Evolutionary conservation across 768 basidiomycete species (phyloP), one percentile per base, ranked within the genome.

Genomic region (Lactarius hatsudake): DNA sequence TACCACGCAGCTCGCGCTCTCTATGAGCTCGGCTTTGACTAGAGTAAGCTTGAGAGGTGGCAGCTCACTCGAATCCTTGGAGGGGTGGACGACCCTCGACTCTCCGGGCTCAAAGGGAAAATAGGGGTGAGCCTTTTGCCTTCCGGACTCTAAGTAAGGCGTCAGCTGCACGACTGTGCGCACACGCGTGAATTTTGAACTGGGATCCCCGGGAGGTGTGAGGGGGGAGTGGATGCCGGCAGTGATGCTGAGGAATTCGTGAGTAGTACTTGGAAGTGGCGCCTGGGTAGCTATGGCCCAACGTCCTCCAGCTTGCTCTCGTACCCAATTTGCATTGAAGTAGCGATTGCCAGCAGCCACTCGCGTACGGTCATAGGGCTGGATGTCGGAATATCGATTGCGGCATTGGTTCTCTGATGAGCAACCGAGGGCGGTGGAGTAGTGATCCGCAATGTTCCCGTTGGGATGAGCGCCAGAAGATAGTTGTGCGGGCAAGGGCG

Each of bases 271-370:
- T 5, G 82, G 84, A 40, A 93, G 77, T 0, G 94, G 92, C 0
- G 93, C 94, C 74, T 95, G 93, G 0, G 91, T 83, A 3, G 92
- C 91, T 65, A 95, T 90, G 90, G 92, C 93, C 85, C 85, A 87
- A 72, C 87, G 90, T 38, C 82, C 82, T 8, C 93, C 90, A 59
- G 79, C 83, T 32, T 81, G 77, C 73, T 95, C 94, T 55, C 83
- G 79, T n/a, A 94, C 87, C 89, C 93, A 94, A 72, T 84, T 92
- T 17, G 89, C 94, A 72, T 96, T 94, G 42, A 96, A 74, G 75
- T 95, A 96, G 58, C 84, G 77, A 15, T 83, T 70, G 15, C 78
- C 78, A 18, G 87, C 80, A n/a, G 84, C 73, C 36, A 93, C 86
- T 18, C 91, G 84, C 0, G 90, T 94, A 59, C 90, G 84, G 76